These are phyloP conservation scores for Apiotrichum domesticum DNA, from an alignment of 1,284 basidiomycete species.

Conservation along the genomic window DNA sequence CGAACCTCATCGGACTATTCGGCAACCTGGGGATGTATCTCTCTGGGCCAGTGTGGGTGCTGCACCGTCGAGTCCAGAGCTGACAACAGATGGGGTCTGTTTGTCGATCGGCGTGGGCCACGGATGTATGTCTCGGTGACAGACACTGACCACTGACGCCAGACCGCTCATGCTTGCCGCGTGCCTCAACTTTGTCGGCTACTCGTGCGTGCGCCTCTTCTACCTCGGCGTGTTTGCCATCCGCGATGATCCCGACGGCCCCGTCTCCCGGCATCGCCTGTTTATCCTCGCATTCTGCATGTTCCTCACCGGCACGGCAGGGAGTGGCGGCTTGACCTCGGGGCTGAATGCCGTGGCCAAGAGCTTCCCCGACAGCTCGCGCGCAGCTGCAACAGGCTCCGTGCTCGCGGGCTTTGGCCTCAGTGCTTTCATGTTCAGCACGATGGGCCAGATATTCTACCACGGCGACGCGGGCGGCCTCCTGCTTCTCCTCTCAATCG, in stretches of 20 bases:
- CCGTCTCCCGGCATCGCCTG: conserved; percentile 20
- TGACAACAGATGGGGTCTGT: conserved; percentile 57
- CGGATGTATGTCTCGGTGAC: conserved; percentile 44
- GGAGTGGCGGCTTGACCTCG: conserved; percentile 39
- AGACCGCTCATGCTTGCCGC: conserved; percentile 48
- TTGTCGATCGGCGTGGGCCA: conserved; percentile 62
- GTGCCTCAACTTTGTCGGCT: conserved; percentile 57
- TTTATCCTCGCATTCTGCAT: conserved; percentile 33
- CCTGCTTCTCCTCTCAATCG: conserved; percentile 61
- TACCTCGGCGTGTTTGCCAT: conserved; percentile 50
- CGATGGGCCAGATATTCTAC: conserved; percentile 59
- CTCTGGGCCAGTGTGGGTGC: conserved; percentile 25
- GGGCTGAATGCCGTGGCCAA: conserved; percentile 47
- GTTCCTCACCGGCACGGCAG: conserved; percentile 43
- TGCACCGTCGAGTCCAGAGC: background rate
- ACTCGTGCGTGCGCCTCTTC: conserved; percentile 60
- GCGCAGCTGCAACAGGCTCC: conserved; percentile 64
- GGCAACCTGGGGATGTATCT: conserved; percentile 46
- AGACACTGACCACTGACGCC: background rate
- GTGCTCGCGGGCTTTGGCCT: conserved; percentile 78
- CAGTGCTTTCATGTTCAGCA: conserved; percentile 72
- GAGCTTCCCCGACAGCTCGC: conserved; percentile 43
- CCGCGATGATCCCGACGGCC: conserved; percentile 11
- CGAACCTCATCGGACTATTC: conserved; percentile 60
- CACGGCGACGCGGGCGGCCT: conserved; percentile 66